Evolutionary conservation across 1,284 basidiomycete species (phyloP).

Genomic region (Cystobasidium pallidum): DNA sequence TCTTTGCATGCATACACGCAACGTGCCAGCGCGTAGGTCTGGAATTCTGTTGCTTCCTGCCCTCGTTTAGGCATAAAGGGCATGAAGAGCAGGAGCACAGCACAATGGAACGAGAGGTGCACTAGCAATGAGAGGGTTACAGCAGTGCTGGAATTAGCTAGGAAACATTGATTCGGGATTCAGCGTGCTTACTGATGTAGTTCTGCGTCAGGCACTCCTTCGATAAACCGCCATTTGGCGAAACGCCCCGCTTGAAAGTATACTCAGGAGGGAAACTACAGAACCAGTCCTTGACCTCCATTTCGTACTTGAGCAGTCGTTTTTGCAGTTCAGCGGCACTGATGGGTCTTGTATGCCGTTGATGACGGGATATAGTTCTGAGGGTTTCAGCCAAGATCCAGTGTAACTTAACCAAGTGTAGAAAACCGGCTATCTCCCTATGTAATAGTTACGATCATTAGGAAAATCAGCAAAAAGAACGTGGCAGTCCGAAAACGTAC

Average conservation of each 20-base stretch:
- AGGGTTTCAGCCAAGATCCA: constrained; percentile 34
- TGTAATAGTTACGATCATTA: neutral
- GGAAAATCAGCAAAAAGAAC: neutral
- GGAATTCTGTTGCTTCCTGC: constrained; percentile 28
- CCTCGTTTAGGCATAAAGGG: constrained; percentile 34
- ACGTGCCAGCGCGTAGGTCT: constrained; percentile 27
- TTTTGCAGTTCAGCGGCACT: constrained; percentile 27
- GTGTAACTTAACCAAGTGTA: constrained; percentile 28
- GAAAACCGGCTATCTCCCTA: constrained; percentile 33
- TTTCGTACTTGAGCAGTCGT: constrained; percentile 22
- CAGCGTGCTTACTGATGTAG: constrained; percentile 19
- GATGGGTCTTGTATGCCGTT: constrained; percentile 20
- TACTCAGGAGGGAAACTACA: constrained; percentile 1
- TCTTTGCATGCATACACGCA: constrained; percentile 40
- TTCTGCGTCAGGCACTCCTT: neutral
- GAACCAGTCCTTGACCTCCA: constrained; percentile 17
- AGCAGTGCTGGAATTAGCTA: neutral
- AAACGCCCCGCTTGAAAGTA: neutral
- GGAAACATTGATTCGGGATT: neutral
- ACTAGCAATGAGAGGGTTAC: constrained; percentile 13
- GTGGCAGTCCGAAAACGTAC: neutral
- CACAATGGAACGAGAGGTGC: constrained; percentile 20
- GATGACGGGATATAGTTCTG: constrained; percentile 19
- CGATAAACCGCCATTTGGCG: neutral
- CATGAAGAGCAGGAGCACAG: constrained; percentile 34